Evolutionary conservation across 176 grass and related monocot genomes (phyloP), one percentile per base, ranked within the genome.

Genomic region (Eragrostis nindensis): DNA sequence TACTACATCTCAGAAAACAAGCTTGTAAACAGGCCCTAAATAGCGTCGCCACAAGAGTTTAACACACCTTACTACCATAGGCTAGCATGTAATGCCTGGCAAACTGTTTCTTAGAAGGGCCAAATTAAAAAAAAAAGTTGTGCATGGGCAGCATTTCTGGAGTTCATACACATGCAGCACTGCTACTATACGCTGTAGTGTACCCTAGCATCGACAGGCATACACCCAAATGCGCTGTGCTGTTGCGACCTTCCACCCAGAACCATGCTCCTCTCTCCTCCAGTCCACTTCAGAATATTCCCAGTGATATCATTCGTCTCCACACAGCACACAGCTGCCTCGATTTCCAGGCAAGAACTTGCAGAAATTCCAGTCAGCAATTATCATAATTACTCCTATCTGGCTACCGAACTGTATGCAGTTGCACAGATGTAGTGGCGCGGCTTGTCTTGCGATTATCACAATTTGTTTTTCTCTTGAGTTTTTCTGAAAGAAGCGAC

Each of bases 271-370:
- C 15, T 71, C 46, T 62, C 40, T n/a, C 79, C 54, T 81, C 26
- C 25, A 71, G 67, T 63, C 68, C 80, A 82, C 55, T 63, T 21
- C 43, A 65, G 80, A 82, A n/a, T n/a, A n/a, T n/a, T n/a, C n/a
- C n/a, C n/a, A n/a, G n/a, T n/a, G n/a, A n/a, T n/a, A n/a, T 80
- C 76, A 67, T 24, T 79, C 25, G 24, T 50, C 9, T 8, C 12
- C 38, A 48, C 55, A 24, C n/a, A n/a, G n/a, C n/a, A 3, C 15
- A 24, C 66, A 61, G 7, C 36, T 61, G 32, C 32, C 32, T 12
- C 7, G 11, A 4, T n/a, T 61, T 46, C 12, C 24, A 65, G n/a
- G 77, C 52, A 25, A 16, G 32, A 36, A 36, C 32, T 46, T 40
- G 11, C 18, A 24, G 18, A 15, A 41, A 11, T 17, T 57, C 26